Evolutionary conservation across 805 yeast species (phyloP), one percentile per base, ranked within the genome.

Genomic region (Lipomyces yamadae): DNA sequence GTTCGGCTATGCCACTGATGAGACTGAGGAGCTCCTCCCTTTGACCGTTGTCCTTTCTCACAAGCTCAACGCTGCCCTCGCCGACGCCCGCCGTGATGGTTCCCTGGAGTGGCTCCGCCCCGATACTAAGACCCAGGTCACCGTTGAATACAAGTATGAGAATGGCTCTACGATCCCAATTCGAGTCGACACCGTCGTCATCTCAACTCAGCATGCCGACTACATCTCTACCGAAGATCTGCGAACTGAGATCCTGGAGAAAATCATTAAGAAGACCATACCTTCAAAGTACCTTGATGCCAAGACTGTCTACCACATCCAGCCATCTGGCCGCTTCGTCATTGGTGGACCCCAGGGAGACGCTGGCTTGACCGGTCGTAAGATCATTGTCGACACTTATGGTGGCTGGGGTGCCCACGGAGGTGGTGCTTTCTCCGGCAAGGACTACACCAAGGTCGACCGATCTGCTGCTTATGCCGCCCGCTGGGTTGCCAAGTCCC

Each of bases 321-420:
- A 95, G 84, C 99, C 99, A 76, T 92, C 98, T 72, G 99, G 99
- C 76, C 90, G 98, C 84, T 95, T 95, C 88, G 97, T 95, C 77
- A 95, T 95, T 79, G 99, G 99, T 85, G 99, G 99, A 81, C 99
- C 99, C 75, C 99, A 95, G 84, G 99, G 99, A 88, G 99, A 95
- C 81, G 99, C 99, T 74, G 99, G 99, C 86, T 85, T 95, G 79
- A 95, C 99, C 75, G 99, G 99, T 82, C 92, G 99, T 86, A 95
- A 95, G 86, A 95, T 95, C 82, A 95, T 95, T 78, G 99, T 95
- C 80, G 99, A 95, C 83, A 96, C 99, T 73, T 95, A 95, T 85
- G 99, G 99, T 85, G 99, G 99, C 78, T 96, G 99, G 96, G 98
- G 99, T 83, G 98, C 99, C 78, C 99, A 95, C 86, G 99, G 99